Percentiles rank a stretch among this genome's conserved stretches.
These are phyloP conservation scores for Colletotrichum musicola DNA, from an alignment of 2,329 filamentous ascomycete genomes.

Conservation along the genomic window DNA sequence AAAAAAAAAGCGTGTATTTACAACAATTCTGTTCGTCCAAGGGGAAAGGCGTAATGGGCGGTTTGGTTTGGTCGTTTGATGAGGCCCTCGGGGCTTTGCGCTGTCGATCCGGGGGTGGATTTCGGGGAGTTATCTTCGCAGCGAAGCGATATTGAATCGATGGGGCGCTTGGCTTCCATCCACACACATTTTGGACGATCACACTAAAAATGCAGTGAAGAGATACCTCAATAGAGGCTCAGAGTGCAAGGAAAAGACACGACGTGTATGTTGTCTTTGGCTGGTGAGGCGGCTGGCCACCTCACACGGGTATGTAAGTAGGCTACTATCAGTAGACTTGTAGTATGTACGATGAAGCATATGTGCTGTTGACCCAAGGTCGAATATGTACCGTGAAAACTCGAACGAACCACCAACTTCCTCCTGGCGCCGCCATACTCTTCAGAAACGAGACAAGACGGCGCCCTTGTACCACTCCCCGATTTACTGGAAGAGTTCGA, in stretches of 20 bases:
- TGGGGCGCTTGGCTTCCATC: not conserved
- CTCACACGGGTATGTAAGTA: slow-evolving; percentile 6
- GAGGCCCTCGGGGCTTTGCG: not conserved
- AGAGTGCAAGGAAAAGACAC: not conserved
- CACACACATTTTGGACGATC: not conserved
- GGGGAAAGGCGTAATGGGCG: too few relatives aligned
- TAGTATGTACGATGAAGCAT: slow-evolving; percentile 28
- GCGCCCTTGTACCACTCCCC: too few relatives aligned
- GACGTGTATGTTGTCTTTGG: not conserved
- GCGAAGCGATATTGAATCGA: slow-evolving; percentile 6
- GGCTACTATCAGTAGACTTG: not conserved
- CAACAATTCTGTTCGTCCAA: too few relatives aligned
- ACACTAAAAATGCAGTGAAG: not conserved
- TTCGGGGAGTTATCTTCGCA: not conserved
- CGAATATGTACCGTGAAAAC: slow-evolving; percentile 32
- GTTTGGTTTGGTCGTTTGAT: not conserved
- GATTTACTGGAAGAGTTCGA: slow-evolving; percentile 37
- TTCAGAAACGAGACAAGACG: not conserved
- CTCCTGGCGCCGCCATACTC: not conserved
- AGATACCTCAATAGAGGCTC: too few relatives aligned
- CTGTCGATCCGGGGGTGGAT: slow-evolving; percentile 13
- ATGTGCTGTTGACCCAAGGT: slow-evolving; percentile 19
- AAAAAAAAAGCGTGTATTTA: too few relatives aligned
- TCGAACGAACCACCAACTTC: not conserved
- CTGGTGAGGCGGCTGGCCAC: slow-evolving; percentile 18